Evolutionary conservation across 73 alveolate species (phyloP).

Genomic region (Breviolum minutum): DNA sequence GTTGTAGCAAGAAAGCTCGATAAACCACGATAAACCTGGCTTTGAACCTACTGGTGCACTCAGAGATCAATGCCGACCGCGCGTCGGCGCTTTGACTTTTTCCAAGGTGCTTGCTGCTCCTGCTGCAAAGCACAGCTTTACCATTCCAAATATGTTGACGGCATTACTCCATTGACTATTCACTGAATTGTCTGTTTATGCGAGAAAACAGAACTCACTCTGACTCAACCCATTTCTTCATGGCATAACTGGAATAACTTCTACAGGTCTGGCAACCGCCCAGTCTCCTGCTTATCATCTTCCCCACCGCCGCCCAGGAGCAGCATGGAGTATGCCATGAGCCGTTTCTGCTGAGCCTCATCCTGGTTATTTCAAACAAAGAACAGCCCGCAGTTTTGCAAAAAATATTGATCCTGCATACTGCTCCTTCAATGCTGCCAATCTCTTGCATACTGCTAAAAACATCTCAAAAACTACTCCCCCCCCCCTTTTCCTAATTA

Average conservation of each 20-base stretch:
- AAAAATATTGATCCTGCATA: not conserved
- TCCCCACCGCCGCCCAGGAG: constrained; percentile 48
- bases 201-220: not conserved
- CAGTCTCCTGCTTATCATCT: constrained; percentile 3
- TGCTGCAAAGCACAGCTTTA: not conserved
- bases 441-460: not conserved
- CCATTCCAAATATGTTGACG: not conserved
- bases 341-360: constrained; percentile 47
- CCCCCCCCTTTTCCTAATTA: not conserved
- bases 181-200: not conserved
- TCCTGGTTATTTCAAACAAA: not conserved
- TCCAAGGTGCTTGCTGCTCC: constrained; percentile 40
- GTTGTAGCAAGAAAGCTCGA: not conserved
- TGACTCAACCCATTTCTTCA: not conserved
- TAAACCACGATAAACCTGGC: not conserved
- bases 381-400: too few species aligned
- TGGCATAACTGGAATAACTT: not conserved
- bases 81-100: constrained; percentile 42
- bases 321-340: constrained; percentile 73
- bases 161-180: not conserved
- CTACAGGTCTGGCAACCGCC: too few species aligned
- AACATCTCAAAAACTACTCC: not conserved
- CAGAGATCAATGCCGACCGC: constrained; percentile 38
- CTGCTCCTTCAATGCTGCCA: too few species aligned
- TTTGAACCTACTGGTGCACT: not conserved